Conservation (phyloP, 345 rosid genomes). For the Populus euphratica region DNA sequence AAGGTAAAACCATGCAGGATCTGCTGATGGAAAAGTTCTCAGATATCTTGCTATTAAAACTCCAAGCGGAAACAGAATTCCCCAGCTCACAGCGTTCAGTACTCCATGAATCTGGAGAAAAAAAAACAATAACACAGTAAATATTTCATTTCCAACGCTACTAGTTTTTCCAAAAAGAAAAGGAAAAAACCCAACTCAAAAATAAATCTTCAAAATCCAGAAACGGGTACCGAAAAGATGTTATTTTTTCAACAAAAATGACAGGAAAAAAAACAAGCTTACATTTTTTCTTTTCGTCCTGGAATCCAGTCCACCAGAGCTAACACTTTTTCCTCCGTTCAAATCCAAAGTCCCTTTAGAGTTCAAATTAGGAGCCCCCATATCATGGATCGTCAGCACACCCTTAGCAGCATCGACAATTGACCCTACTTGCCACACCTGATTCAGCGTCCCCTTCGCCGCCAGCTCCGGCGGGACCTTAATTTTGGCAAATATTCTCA, state of each 20-base stretch:
- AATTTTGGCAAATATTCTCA: conserved; percentile 45
- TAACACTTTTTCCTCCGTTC: conserved; percentile 5
- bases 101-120: conserved; percentile 70
- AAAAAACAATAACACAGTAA: neutral
- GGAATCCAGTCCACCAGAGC: conserved; percentile 12
- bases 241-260: neutral
- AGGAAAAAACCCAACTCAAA: neutral
- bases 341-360: conserved; percentile 31
- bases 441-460: conserved; percentile 44
- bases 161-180: neutral
- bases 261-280: conserved; percentile 1
- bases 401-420: conserved; percentile 27
- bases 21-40: conserved; percentile 63
- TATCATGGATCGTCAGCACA: conserved; percentile 29
- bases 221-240: neutral
- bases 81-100: conserved; percentile 87
- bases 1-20: conserved; percentile 86
- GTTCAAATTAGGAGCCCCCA: conserved; percentile 16
- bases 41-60: conserved; percentile 66
- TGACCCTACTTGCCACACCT: conserved; percentile 84
- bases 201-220: neutral
- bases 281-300: conserved; percentile 56
- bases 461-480: conserved; percentile 49
- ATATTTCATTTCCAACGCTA: no score
- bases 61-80: conserved; percentile 71